A percentile compares a stretch with the other conserved stretches of the same genome.
Conservation (phyloP, 2,329 filamentous ascomycete species). For the Colletotrichum sp. region DNA sequence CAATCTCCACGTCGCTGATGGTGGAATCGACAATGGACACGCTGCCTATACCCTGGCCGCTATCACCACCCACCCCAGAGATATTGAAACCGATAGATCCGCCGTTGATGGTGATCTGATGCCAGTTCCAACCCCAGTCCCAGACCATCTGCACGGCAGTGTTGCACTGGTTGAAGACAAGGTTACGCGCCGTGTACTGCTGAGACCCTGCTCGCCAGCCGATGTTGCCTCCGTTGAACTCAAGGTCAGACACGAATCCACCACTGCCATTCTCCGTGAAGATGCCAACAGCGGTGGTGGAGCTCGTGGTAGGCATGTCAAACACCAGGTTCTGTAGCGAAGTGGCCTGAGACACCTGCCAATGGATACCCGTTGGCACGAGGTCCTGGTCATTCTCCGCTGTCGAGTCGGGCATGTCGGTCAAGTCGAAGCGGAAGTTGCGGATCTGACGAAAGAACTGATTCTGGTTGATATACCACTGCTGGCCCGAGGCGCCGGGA, state of each 20-base stretch:
- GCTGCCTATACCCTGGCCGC: slow-evolving; percentile 27
- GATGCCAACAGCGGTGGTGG: slow-evolving; percentile 20
- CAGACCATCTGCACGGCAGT: slow-evolving; percentile 71
- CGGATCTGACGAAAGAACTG: slow-evolving; percentile 70
- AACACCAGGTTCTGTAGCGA: slow-evolving; percentile 56
- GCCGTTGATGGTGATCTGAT: slow-evolving; percentile 38
- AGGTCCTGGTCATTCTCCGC: slow-evolving; percentile 27
- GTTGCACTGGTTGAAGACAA: slow-evolving; percentile 66
- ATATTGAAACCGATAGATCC: slow-evolving; percentile 28
- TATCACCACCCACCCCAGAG: slow-evolving; percentile 33
- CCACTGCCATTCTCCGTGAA: slow-evolving; percentile 40
- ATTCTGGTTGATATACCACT: slow-evolving; percentile 47
- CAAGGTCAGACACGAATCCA: slow-evolving; percentile 61
- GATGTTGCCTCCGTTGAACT: slow-evolving; percentile 65
- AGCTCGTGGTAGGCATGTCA: slow-evolving; percentile 38
- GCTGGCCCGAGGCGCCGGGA: slow-evolving; percentile 38
- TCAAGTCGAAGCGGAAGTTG: slow-evolving; percentile 67
- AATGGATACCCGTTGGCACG: slow-evolving; percentile 59
- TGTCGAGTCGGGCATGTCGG: slow-evolving; percentile 48
- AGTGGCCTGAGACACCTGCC: slow-evolving; percentile 67
- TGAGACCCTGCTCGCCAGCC: slow-evolving; percentile 66
- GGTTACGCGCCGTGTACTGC: slow-evolving; percentile 69
- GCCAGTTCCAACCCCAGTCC: slow-evolving; percentile 72
- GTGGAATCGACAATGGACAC: slow-evolving; percentile 16
- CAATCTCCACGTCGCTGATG: background rate